phyloP scores from a whole-genome alignment of 306 rosid genomes.

The Lagenaria siceraria region DNA sequence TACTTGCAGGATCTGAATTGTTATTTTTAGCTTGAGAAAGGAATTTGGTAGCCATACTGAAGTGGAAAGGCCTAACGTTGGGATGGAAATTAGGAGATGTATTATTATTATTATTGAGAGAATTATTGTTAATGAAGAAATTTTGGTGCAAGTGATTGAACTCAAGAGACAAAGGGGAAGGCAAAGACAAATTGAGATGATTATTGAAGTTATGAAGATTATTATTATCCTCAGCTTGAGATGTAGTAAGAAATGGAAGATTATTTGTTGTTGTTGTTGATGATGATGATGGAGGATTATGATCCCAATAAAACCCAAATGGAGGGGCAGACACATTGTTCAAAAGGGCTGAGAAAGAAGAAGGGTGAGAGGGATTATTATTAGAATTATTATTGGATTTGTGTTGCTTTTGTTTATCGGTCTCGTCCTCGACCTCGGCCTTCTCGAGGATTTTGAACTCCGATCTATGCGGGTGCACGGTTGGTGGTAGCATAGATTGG shows the following conservation, averaged over 20 bases:
- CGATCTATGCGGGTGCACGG: background rate
- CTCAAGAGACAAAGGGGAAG: conserved; percentile 43
- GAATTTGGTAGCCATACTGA: conserved; percentile 37
- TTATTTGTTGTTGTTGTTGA: conserved; percentile 10
- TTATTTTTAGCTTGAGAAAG: conserved; percentile 12
- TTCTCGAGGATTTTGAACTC: conserved; percentile 17
- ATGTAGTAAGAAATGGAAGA: conserved; percentile 15
- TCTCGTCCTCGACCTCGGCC: background rate
- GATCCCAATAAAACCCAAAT: conserved; percentile 11
- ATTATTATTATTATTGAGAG: background rate
- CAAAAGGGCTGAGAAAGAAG: conserved; percentile 22
- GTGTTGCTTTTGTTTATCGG: background rate
- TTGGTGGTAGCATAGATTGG: conserved; percentile 17
- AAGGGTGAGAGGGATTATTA: conserved; percentile 20
- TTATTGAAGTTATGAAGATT: conserved; percentile 30
- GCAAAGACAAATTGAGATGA: conserved; percentile 28
- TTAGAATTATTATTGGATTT: background rate
- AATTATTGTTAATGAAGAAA: conserved; percentile 3
- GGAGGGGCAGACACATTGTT: conserved; percentile 6
- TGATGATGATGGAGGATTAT: background rate
- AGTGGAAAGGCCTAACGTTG: conserved; percentile 33
- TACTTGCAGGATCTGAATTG: conserved; percentile 23
- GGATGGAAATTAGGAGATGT: conserved; percentile 13
- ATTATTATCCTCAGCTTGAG: conserved; percentile 24
- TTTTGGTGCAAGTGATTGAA: conserved; percentile 30